Conservation (phyloP, 805 yeast species). For the Candida morakotiae region DNA sequence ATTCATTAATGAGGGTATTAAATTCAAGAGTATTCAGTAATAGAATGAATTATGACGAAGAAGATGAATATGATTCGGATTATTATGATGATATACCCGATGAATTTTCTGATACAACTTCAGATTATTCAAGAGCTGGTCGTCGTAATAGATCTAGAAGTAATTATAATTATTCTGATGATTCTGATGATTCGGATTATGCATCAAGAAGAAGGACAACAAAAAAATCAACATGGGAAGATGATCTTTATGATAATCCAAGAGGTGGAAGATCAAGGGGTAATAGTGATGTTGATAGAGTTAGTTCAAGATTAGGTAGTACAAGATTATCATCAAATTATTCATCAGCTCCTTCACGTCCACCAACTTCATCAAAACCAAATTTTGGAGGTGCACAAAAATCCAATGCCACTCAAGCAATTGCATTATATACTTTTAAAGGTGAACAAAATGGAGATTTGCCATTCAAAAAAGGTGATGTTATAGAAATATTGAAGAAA, state of each 20-base stretch:
- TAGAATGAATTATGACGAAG: conserved; percentile 44
- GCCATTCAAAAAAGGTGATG: conserved; percentile 91
- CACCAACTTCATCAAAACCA: conserved; percentile 36
- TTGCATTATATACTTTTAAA: conserved; percentile 81
- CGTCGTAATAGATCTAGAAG: conserved; percentile 7
- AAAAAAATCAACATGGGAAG: conserved; percentile 64
- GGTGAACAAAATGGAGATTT: conserved; percentile 95
- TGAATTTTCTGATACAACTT: conserved; percentile 55
- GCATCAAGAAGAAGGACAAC: conserved; percentile 29
- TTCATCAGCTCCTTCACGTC: conserved; percentile 30
- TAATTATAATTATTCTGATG: conserved; percentile 18
- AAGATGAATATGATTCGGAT: conserved; percentile 58
- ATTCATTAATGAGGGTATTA: conserved; percentile 77
- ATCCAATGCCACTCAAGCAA: conserved; percentile 66
- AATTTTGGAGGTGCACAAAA: conserved; percentile 33
- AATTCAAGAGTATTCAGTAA: conserved; percentile 79
- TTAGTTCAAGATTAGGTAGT: conserved; percentile 31
- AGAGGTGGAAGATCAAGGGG: conserved; percentile 20
- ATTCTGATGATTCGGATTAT: conserved; percentile 20
- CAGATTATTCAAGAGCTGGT: conserved; percentile 28
- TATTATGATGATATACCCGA: conserved; percentile 73
- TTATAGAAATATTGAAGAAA: conserved; percentile 79
- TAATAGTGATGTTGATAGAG: conserved; percentile 29
- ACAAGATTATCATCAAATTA: conserved; percentile 18
- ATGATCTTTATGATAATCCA: conserved; percentile 67